Evolutionary conservation across 129 eudicot species (phyloP), one percentile per base, ranked within the genome.

Genomic region (Sambucus nigra): DNA sequence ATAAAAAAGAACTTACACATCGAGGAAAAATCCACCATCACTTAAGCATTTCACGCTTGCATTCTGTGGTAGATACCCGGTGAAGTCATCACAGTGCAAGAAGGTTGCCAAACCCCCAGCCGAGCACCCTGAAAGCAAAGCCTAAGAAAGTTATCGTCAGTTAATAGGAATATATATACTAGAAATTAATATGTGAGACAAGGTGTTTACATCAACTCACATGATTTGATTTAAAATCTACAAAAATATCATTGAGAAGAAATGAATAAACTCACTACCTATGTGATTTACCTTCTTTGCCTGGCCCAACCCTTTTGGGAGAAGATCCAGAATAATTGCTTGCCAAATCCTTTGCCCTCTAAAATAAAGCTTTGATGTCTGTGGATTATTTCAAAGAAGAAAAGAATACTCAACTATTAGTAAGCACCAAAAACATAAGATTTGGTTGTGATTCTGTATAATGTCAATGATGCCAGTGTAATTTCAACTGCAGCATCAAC

Each of bases 271-370:
- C 28, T 35, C 26, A 66, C 20, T 0, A 17, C 27, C 25, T 35
- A 11, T 20, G 26, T 1, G 32, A 40, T 51, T 51, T 81, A 91
- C 98, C 94, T 85, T 92, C 31, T 65, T 63, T 42, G 99, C 99
- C 0, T 59, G 48, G 19, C 66, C 55, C 64, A 92, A 61, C 16
- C 99, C 99, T 69, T 82, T 82, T 6, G 96, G 94, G 9, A 92
- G 85, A 71, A 92, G 99, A 53, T 92, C 96, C 66, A 21, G 71
- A 57, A 86, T 77, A 40, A 92, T 73, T 47, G 96, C 85, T 58
- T 75, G 61, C 96, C 96, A 92, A 63, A 92, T 86, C 66, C 82
- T 82, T 61, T 86, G 96, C 55, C 99, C 96, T 70, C 99, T 82
- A 75, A 86, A 92, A 79, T 78, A 77, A 39, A 92, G 87, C 62